Percentiles rank a stretch among this genome's conserved stretches.
Conservation (phyloP, 2,329 filamentous ascomycete species). For the Dothiorella sarmentorum region DNA sequence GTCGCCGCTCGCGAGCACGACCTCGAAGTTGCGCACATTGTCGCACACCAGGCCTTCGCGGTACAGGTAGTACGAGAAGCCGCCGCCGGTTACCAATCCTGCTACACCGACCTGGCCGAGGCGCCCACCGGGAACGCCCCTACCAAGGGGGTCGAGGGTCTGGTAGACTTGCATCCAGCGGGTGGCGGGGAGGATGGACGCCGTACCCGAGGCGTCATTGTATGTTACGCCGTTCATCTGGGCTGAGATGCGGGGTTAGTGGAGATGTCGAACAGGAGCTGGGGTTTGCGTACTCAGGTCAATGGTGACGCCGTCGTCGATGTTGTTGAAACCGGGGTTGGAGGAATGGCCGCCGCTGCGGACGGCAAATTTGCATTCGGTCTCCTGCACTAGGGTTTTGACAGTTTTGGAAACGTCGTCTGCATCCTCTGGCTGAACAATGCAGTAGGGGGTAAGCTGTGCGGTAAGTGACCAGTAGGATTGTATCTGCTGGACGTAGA, state of each 20-base stretch:
- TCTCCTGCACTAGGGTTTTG: slow-evolving; percentile 20
- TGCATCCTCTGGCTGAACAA: slow-evolving; percentile 25
- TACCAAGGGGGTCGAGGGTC: neutral
- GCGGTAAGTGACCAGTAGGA: slow-evolving; percentile 23
- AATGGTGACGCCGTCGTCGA: slow-evolving; percentile 23
- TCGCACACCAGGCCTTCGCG: slow-evolving; percentile 26
- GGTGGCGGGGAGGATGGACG: neutral
- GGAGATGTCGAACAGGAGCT: neutral
- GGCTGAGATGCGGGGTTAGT: neutral
- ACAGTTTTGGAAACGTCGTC: slow-evolving; percentile 24
- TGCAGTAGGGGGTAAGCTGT: slow-evolving; percentile 25
- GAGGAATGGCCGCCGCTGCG: slow-evolving; percentile 23
- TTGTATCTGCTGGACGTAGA: slow-evolving; percentile 20
- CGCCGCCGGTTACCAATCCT: slow-evolving; percentile 30
- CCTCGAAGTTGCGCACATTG: slow-evolving; percentile 28
- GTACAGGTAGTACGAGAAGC: slow-evolving; percentile 28
- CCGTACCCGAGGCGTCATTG: neutral
- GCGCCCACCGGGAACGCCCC: slow-evolving; percentile 25
- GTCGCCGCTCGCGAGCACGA: slow-evolving; percentile 38
- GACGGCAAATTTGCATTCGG: slow-evolving; percentile 19
- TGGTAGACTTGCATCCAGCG: neutral
- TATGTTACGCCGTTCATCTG: neutral
- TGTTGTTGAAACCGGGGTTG: slow-evolving; percentile 21
- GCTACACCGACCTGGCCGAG: slow-evolving; percentile 28
- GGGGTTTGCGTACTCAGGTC: slow-evolving; percentile 18